Evolutionary conservation across 2,329 filamentous ascomycete genomes (phyloP), one percentile per base, ranked within the genome.

Genomic region (Fusarium vanettenii): DNA sequence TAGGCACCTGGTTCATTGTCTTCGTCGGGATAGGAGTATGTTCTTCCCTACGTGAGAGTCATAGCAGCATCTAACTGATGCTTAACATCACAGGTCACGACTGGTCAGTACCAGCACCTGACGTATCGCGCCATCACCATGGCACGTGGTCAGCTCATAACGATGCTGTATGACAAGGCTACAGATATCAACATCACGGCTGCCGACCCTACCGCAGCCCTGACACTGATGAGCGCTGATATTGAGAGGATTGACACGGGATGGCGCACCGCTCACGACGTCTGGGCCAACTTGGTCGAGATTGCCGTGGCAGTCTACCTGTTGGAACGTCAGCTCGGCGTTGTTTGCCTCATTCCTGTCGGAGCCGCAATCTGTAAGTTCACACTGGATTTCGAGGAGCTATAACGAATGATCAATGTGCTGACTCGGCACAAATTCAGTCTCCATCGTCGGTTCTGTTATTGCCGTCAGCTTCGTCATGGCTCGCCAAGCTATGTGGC

Each of bases 161-260:
- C 80, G 0, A 69, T 83, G 2, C 14, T 78, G 3, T 81, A 81
- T 35, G 63, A 73, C 45, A 79, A 82, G 48, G 79, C 78, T 13
- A 78, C 76, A 1, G 66, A 75, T 14, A 68, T 83, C 18, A 76
- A 72, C 4, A 73, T 82, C 8, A 75, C 78, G 1, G 72, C 79
- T 2, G 77, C 80, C 10, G 82, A 84, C 25, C 80, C 84, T 1
- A 80, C 82, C 0, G 81, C 82, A 0, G 79, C 84, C 0, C 72
- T 87, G 55, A 87, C 86, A 5, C 75, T 87, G 7, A 87, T 87
- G 84, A 85, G 81, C 43, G 79, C 84, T 4, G 86, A 88, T 43
- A 80, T 86, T 18, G 85, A 85, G 62, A 80, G 82, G 1, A 83
- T 87, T 13, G 78, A 78, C 3, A 72, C 76, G 0, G 82, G 82